Conservation (phyloP, 306 rosid genomes). For the Dryas octopetala region DNA sequence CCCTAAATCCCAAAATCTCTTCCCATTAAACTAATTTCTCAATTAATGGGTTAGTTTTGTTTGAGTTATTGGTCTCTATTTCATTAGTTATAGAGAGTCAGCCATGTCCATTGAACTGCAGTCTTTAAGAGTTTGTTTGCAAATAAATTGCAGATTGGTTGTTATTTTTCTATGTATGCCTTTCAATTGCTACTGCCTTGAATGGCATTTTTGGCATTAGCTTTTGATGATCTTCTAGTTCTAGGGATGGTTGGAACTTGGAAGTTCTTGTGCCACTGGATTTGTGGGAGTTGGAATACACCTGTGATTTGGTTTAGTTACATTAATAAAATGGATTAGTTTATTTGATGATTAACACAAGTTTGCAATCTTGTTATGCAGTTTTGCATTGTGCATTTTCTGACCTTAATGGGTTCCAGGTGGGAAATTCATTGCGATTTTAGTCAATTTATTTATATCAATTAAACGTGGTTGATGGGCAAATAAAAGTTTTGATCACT, state of each 20-base stretch:
- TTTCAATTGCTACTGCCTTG: neutral
- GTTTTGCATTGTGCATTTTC: neutral
- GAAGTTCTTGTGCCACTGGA: neutral
- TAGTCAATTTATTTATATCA: too few relatives aligned
- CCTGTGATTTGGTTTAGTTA: neutral
- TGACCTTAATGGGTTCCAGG: neutral
- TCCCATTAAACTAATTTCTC: slow-evolving; percentile 48
- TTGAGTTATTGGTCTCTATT: neutral
- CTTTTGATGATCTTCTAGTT: neutral
- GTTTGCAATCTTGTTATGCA: neutral
- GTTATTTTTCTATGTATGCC: neutral
- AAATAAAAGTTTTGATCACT: too few relatives aligned
- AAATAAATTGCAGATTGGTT: slow-evolving; percentile 3
- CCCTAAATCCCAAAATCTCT: slow-evolving; percentile 63
- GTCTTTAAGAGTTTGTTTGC: neutral
- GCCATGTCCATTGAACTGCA: neutral
- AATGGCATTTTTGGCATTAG: neutral
- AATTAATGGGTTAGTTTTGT: neutral
- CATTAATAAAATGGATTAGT: neutral
- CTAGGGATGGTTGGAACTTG: neutral
- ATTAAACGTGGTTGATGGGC: too few relatives aligned
- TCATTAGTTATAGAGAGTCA: slow-evolving; percentile 4
- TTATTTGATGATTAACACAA: neutral
- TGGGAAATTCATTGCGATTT: too few relatives aligned
- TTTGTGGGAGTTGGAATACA: too few relatives aligned